Evolutionary conservation across 495 filamentous ascomycete genomes (phyloP), one percentile per base, ranked within the genome.

Genomic region (Amorphotheca resinae): DNA sequence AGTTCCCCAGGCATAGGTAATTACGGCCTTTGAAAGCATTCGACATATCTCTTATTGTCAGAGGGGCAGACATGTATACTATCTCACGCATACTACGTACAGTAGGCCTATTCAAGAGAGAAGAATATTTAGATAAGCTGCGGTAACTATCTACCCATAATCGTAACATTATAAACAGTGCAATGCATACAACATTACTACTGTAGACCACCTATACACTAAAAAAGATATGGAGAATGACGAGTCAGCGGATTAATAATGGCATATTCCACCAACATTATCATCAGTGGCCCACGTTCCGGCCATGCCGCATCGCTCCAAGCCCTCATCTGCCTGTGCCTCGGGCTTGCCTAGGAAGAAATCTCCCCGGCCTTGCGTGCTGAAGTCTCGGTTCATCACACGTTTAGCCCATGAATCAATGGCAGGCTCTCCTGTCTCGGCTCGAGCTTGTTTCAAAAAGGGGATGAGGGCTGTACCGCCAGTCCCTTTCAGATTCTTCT

Each of bases 401-500:
- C 82, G 68, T 49, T 70, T 68, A 0, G 84, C 80, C 87, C 87
- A 93, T 2, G 75, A 70, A 50, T 89, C 82, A 17, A 95, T 78
- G 8, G 87, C 84, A 7, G 86, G 84, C 59, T 96, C 91, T 31
- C 86, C 83, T 4, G 89, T 96, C 67, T 99, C 91, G 55, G 96
- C 89, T 3, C 89, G 72, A 2, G 89, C 88, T 59, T 96, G 89
- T 57, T 93, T 93, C 39, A 96, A 65, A 58, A 96, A 96, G 0
- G 87, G 84, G 42, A 95, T 94, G 47, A 96, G 64, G 1, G 87
- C 81, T 0, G 89, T 95, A 6, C 89, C 89, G 16, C 91, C 91
- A 0, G 91, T 98, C 17, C 91, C 91, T 25, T 79, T 84, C 0
- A 96, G 69, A 45, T 79, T 82, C 53, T 65, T 50, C 41, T 50